phyloP scores from a whole-genome alignment of 441 rosid genomes.

The Omphalea diandra region DNA sequence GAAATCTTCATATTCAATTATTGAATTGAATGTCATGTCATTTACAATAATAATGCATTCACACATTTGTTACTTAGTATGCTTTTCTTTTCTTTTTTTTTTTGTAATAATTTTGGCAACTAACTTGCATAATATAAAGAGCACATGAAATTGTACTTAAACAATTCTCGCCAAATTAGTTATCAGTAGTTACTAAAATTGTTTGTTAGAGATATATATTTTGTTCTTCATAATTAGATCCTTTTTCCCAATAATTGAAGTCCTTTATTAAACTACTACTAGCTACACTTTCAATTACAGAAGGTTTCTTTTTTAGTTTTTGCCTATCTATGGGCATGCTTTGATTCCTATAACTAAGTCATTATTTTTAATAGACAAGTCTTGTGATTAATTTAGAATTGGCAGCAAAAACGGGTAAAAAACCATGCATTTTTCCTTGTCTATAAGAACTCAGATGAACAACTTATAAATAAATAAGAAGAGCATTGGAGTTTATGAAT shows the following conservation, averaged over 20 bases:
- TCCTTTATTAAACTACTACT: neutral
- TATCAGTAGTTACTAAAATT: constrained; percentile 1
- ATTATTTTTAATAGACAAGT: constrained; percentile 6
- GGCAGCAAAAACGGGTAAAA: constrained; percentile 27
- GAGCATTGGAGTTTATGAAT: constrained; percentile 1
- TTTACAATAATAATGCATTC: neutral
- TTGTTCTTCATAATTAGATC: constrained; percentile 3
- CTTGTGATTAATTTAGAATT: constrained; percentile 18
- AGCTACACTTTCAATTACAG: neutral
- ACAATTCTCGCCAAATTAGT: neutral
- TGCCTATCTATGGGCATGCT: constrained; percentile 8
- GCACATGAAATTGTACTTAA: neutral
- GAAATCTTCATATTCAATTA: constrained; percentile 8
- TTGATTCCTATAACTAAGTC: constrained; percentile 18
- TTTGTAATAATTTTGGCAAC: constrained; percentile 4
- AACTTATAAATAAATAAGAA: too few species aligned
- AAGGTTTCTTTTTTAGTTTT: neutral
- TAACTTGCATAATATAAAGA: neutral
- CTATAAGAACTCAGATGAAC: too few species aligned
- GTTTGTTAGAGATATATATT: neutral
- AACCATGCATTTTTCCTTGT: too few species aligned
- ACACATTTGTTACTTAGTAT: neutral
- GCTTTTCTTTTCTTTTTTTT: neutral
- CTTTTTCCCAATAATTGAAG: constrained; percentile 6
- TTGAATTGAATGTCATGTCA: neutral